A percentile compares a stretch with the other conserved stretches of the same genome.
phyloP scores from a whole-genome alignment of 176 grass and related monocot species.

The Puya raimondii region DNA sequence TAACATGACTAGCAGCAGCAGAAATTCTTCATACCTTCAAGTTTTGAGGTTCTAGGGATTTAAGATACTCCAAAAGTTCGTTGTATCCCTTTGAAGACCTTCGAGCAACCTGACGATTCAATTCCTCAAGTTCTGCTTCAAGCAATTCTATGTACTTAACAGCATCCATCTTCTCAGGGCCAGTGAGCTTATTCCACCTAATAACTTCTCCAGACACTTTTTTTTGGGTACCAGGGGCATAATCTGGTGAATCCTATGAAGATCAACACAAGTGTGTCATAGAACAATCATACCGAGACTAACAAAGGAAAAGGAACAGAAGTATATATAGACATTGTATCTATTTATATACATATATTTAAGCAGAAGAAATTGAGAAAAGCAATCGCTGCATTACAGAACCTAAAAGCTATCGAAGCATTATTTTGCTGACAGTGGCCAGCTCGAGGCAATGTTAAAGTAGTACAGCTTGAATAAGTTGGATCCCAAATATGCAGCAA shows the following conservation, averaged over 20 bases:
- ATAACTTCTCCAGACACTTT: constrained; percentile 88
- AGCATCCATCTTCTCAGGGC: constrained; percentile 81
- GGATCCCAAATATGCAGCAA: not conserved
- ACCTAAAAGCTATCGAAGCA: not conserved
- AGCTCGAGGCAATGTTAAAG: not conserved
- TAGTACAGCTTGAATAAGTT: not conserved
- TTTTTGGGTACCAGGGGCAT: constrained; percentile 81
- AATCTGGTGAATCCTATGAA: constrained; percentile 55
- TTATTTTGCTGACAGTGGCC: not conserved
- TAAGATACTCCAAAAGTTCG: constrained; percentile 79
- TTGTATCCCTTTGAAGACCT: constrained; percentile 61
- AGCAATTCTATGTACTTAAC: constrained; percentile 87
- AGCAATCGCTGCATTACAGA: not conserved
- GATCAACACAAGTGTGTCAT: constrained; percentile 7
- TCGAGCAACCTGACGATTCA: constrained; percentile 55
- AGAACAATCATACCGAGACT: not conserved
- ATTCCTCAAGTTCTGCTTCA: constrained; percentile 82
- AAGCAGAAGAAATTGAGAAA: not conserved
- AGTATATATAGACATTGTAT: not conserved
- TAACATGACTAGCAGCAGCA: not conserved
- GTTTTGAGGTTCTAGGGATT: constrained; percentile 88
- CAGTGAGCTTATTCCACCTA: constrained; percentile 76
- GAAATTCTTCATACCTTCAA: constrained; percentile 50
- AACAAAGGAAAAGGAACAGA: not conserved
- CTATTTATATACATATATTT: not conserved